Conservation (phyloP, 176 grass and related monocot species). For the Triticum timopheevii region DNA sequence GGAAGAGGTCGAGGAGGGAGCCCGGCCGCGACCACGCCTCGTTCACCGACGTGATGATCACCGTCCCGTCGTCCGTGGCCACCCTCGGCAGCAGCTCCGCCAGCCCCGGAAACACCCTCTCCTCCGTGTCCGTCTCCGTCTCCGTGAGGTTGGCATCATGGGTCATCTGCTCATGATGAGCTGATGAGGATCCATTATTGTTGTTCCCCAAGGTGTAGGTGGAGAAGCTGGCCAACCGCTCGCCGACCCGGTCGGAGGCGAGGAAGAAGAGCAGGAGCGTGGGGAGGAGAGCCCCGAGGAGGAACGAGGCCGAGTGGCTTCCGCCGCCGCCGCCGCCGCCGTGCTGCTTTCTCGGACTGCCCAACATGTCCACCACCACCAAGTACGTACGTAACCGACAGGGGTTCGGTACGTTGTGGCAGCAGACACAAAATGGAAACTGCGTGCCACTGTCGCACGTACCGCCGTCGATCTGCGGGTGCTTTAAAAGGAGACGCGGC, state of each 20-base stretch:
- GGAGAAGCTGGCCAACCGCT: not conserved
- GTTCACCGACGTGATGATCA: constrained; percentile 70
- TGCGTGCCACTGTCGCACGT: not conserved
- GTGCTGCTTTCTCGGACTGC: constrained; percentile 4
- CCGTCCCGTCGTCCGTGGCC: constrained; percentile 54
- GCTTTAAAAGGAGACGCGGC: not conserved
- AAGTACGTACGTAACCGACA: not conserved
- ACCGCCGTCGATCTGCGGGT: too few relatives aligned
- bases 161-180: not conserved
- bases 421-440: not conserved
- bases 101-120: constrained; percentile 13
- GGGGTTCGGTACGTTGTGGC: not conserved
- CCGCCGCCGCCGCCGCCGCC: not conserved
- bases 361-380: not conserved
- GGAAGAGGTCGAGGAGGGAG: constrained; percentile 61
- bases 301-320: constrained; percentile 21
- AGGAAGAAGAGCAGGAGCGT: constrained; percentile 42
- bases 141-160: not conserved
- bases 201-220: not conserved
- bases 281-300: constrained; percentile 44
- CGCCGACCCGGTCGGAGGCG: constrained; percentile 38
- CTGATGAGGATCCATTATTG: not conserved
- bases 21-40: constrained; percentile 55
- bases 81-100: constrained; percentile 41
- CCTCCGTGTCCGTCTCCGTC: constrained; percentile 9